phyloP scores from a whole-genome alignment of 192 early-diverging fungal genomes.

The Backusella sp. region DNA sequence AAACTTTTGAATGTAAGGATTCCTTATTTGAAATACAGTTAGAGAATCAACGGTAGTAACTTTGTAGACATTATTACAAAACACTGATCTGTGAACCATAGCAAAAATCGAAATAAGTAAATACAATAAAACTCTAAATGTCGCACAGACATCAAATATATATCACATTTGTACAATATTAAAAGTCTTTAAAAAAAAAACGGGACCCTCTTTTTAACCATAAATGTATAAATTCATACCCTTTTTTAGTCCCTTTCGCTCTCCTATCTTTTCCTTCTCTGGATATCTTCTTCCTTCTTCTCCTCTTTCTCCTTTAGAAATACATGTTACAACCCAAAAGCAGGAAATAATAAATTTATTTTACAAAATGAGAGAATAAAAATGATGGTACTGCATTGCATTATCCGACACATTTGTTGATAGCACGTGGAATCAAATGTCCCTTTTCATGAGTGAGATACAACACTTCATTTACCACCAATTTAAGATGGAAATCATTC shows the following conservation, averaged over 20 bases:
- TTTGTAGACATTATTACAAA: too few species aligned
- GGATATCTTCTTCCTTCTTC: neutral
- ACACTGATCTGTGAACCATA: too few species aligned
- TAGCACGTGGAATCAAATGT: conserved; percentile 1
- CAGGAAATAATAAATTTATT: neutral
- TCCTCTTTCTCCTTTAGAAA: neutral
- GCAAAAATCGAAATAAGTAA: too few species aligned
- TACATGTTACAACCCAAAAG: neutral
- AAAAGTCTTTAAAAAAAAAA: neutral
- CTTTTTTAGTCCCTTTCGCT: neutral
- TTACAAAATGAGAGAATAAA: neutral
- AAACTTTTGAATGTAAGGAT: too few species aligned
- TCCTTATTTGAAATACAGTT: too few species aligned
- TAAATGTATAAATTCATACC: neutral
- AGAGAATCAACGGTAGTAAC: too few species aligned
- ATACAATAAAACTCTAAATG: neutral
- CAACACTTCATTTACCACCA: neutral
- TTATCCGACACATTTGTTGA: neutral
- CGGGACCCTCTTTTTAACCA: neutral
- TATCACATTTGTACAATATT: neutral
- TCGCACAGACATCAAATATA: neutral
- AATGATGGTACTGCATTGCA: neutral
- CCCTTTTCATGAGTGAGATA: conserved; percentile 17
- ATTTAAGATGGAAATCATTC: conserved; percentile 16
- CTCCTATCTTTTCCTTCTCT: neutral